Conservation (phyloP, 192 early-diverging fungal genomes). For the Rhizophagus sp. region DNA sequence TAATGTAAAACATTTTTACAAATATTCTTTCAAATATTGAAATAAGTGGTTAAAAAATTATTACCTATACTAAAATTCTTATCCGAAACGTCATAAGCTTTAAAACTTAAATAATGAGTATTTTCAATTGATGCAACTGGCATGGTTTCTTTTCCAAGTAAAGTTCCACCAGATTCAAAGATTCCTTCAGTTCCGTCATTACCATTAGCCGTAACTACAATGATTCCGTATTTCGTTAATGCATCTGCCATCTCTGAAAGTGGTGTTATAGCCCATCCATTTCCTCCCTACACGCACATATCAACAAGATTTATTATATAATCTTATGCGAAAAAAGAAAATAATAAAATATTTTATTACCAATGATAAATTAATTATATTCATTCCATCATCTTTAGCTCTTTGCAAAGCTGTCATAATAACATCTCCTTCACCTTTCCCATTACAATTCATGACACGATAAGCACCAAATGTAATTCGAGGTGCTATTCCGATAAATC, state of each 20-base stretch:
- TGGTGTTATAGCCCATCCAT: constrained; percentile 47
- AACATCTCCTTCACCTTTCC: constrained; percentile 49
- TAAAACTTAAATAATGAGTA: constrained; percentile 29
- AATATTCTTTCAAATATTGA: no score
- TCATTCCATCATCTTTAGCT: constrained; percentile 41
- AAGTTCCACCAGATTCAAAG: constrained; percentile 34
- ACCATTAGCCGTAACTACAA: constrained; percentile 70
- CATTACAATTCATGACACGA: constrained; percentile 59
- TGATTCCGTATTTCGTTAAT: constrained; percentile 48
- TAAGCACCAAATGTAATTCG: constrained; percentile 66
- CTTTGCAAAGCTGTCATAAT: constrained; percentile 49
- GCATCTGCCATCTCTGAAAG: constrained; percentile 46
- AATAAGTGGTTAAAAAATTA: neutral
- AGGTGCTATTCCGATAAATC: constrained; percentile 68
- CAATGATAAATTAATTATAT: constrained; percentile 29
- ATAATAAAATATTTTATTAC: neutral
- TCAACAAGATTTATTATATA: neutral
- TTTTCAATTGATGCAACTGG: constrained; percentile 54
- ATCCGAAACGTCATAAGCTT: neutral
- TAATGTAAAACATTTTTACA: no score
- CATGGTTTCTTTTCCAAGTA: constrained; percentile 39
- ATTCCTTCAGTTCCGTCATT: constrained; percentile 68
- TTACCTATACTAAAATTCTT: neutral
- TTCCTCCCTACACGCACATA: constrained; percentile 29
- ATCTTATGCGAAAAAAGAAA: neutral